These are phyloP conservation scores for Mycena capillaripes DNA, from an alignment of 768 basidiomycete species.

Conservation along the genomic window DNA sequence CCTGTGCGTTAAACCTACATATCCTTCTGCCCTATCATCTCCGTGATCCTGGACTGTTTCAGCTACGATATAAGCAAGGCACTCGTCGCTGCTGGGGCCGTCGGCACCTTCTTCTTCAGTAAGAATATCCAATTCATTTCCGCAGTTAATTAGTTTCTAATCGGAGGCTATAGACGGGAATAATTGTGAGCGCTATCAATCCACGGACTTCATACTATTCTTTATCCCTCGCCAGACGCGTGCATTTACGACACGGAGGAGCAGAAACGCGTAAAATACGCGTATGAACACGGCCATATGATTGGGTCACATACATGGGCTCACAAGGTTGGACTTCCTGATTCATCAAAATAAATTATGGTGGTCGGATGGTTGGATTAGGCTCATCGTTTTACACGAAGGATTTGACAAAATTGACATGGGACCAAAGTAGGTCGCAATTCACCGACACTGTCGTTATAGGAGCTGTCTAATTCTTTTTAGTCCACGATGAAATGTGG, in stretches of 20 bases:
- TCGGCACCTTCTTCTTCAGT: slow-evolving; percentile 50
- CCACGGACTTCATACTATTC: neutral
- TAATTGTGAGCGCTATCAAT: neutral
- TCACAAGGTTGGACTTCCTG: too few species aligned
- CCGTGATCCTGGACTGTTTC: neutral
- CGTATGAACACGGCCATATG: slow-evolving; percentile 56
- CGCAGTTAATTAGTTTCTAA: neutral
- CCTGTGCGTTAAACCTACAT: neutral
- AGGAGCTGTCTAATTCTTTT: neutral
- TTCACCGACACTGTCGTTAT: neutral
- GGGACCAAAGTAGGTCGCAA: slow-evolving; percentile 53
- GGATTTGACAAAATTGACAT: slow-evolving; percentile 54
- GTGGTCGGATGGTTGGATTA: too few species aligned
- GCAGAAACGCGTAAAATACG: slow-evolving; percentile 51
- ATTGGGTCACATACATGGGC: slow-evolving; percentile 62
- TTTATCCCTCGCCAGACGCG: slow-evolving; percentile 40
- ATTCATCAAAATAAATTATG: too few species aligned
- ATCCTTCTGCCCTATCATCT: neutral
- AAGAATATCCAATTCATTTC: neutral
- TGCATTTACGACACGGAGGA: slow-evolving; percentile 56
- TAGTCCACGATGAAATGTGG: slow-evolving; percentile 59
- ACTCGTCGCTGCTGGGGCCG: slow-evolving; percentile 41
- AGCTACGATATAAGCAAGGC: slow-evolving; percentile 51
- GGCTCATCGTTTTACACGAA: too few species aligned
- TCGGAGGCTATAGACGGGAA: slow-evolving; percentile 8